These are phyloP conservation scores for Diaporthe citriasiana DNA, from an alignment of 2,329 filamentous ascomycete species.

Conservation along the genomic window DNA sequence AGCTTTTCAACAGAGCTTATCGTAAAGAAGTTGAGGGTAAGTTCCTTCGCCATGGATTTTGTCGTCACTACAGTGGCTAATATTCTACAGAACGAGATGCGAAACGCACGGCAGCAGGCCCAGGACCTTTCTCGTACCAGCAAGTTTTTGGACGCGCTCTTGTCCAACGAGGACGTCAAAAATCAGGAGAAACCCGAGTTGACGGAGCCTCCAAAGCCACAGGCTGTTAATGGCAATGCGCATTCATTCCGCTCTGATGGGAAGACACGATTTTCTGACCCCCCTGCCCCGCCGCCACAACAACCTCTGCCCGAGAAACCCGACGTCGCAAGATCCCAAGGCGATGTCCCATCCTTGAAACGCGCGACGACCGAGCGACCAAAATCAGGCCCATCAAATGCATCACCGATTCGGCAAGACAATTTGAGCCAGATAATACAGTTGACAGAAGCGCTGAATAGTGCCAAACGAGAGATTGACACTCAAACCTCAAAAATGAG, in stretches of 20 bases:
- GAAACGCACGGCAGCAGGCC: slow-evolving; percentile 87
- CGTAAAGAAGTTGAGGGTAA: slow-evolving; percentile 86
- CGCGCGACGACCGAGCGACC: slow-evolving; percentile 82
- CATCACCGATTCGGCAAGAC: slow-evolving; percentile 72
- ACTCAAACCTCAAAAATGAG: slow-evolving; percentile 84
- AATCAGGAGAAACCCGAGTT: slow-evolving; percentile 67
- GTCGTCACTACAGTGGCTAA: slow-evolving; percentile 47
- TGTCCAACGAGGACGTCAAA: slow-evolving; percentile 78
- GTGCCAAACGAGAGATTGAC: slow-evolving; percentile 88
- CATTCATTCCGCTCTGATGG: slow-evolving; percentile 77
- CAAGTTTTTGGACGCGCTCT: slow-evolving; percentile 82
- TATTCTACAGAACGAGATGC: slow-evolving; percentile 82
- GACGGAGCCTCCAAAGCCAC: slow-evolving; percentile 62
- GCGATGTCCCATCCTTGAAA: slow-evolving; percentile 75
- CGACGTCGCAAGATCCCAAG: slow-evolving; percentile 69
- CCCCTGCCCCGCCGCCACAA: slow-evolving; percentile 92
- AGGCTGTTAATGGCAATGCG: slow-evolving; percentile 65
- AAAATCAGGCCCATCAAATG: slow-evolving; percentile 66
- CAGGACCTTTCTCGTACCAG: slow-evolving; percentile 87
- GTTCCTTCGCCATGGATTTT: slow-evolving; percentile 50
- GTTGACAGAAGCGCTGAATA: slow-evolving; percentile 86
- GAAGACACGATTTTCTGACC: slow-evolving; percentile 90
- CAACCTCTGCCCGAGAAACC: slow-evolving; percentile 95
- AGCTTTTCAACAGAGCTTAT: slow-evolving; percentile 86
- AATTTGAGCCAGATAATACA: slow-evolving; percentile 82